Evolutionary conservation across 2,329 filamentous ascomycete genomes (phyloP), one percentile per base, ranked within the genome.

Genomic region (Cercospora janseana): DNA sequence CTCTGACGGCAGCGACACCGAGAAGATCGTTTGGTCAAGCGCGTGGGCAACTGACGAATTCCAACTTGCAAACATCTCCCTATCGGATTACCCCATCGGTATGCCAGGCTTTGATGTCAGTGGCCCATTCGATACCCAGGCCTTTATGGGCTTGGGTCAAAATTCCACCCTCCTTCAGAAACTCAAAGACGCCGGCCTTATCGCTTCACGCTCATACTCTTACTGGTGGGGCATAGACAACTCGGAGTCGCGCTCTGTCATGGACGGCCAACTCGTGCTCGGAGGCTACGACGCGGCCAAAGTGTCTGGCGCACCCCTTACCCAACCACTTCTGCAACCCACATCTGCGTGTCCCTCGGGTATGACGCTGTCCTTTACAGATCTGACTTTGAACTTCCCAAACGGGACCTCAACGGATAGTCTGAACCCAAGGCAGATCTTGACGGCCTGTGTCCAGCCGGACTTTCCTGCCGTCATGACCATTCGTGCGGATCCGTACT

Each of bases 251-350:
- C 18, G 38, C 5, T 37, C 38, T n/a, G 50, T 57, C 18, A 59
- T 57, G 48, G 58, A 66, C 41, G 65, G 65, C 7, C 57, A 45
- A 23, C 38, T 66, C 7, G 59, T 65, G 4, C 53, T 67, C 18
- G 65, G 65, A 9, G 64, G 64, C 13, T 63, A 64, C 44, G 65
- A 67, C 47, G 48, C 51, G 9, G 64, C 62, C 12, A 66, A 66
- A 38, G 52, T 57, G 2, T 51, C 28, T 1, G 64, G 64, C 6
- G 12, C 23, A 12, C 63, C 61, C 18, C 48, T 59, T 26, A 66
- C 62, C 1, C 29, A 53, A 23, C 34, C 34, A 4, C n/a, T n/a
- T n/a, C 40, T 61, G 8, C 15, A 51, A 3, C 40, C 29, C 5
- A 20, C 49, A 6, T 34, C 50, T 2, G 10, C 42, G 7, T 64